A percentile compares a stretch with the other conserved stretches of the same genome.
phyloP scores from a whole-genome alignment of 768 basidiomycete genomes.

The Steccherinum ochraceum region DNA sequence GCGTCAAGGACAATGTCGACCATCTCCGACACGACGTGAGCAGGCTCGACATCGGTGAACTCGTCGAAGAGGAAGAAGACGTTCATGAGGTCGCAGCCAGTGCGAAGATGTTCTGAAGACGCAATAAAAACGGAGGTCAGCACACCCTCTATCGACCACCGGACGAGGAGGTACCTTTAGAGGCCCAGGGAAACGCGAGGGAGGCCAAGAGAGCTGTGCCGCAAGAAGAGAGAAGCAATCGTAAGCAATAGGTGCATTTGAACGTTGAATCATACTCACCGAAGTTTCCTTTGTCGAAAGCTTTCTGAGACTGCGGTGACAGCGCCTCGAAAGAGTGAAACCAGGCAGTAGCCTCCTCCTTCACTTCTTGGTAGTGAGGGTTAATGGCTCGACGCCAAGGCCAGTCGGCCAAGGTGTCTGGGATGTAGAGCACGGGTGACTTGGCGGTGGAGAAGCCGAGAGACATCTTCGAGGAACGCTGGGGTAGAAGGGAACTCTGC shows the following conservation, averaged over 20 bases:
- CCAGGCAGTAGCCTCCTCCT: neutral
- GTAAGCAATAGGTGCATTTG: neutral
- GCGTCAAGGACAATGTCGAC: conserved; percentile 3
- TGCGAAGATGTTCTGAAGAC: neutral
- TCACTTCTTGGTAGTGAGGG: conserved; percentile 1
- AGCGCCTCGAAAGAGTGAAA: neutral
- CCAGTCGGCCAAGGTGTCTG: conserved; percentile 4
- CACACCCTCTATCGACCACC: neutral
- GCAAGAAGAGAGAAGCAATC: neutral
- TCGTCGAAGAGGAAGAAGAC: conserved; percentile 1
- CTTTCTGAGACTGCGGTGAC: neutral
- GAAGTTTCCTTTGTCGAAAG: conserved; percentile 1
- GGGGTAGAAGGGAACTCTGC: too few relatives aligned
- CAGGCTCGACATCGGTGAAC: conserved; percentile 9
- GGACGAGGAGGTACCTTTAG: neutral
- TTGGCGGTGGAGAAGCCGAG: too few relatives aligned
- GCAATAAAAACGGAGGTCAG: neutral
- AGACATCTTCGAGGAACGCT: too few relatives aligned
- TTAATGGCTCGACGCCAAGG: conserved; percentile 1
- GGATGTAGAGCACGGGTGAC: too few relatives aligned
- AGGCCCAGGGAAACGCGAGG: neutral
- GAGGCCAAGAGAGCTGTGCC: neutral
- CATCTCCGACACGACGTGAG: conserved; percentile 21
- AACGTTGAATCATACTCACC: conserved; percentile 1
- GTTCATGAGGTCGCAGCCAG: conserved; percentile 19